Evolutionary conservation across 192 early-diverging fungal genomes (phyloP), one percentile per base, ranked within the genome.

Genomic region (Diversispora epigaea): DNA sequence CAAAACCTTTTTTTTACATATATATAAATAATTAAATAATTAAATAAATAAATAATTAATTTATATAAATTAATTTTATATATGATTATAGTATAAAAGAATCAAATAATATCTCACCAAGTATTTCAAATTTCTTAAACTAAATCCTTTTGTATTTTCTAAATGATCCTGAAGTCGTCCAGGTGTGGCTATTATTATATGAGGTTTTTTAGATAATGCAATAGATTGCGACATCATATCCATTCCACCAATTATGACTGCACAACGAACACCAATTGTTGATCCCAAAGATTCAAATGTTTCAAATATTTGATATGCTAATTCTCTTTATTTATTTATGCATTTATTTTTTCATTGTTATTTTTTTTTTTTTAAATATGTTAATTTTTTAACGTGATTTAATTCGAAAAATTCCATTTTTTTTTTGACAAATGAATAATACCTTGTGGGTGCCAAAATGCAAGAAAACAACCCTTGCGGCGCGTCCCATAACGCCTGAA

Each of bases 61-160:
- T 60, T 11, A 12, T 60, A 22, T 25, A 0, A 60, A 60, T 11
- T 22, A 60, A 3, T 22, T 22, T 58, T 32, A 4, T 32, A 32
- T 32, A 32, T 32, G 2, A 32, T 32, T 32, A 32, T 32, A 32
- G 25, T 2, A 32, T 32, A 32, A 32, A 32, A 32, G 25, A 32
- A 32, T 32, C 25, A 2, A 32, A n/a, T n/a, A n/a, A n/a, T n/a
- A n/a, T n/a, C 2, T 78, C 50, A 86, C 90, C 82, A 99, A 81
- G 78, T 95, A 97, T 82, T 97, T 97, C 17, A 99, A 80, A 46
- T 89, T 88, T 60, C 92, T 89, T 81, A 99, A 83, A 57, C 91
- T 93, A 77, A 99, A 99, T 21, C 97, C 97, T 77, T 99, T 99
- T 17, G 97, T 99, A 84, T 99, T 98, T 80, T 99, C 95, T 76